Conservation (phyloP, 345 rosid genomes). For the Salix koriyanagi region DNA sequence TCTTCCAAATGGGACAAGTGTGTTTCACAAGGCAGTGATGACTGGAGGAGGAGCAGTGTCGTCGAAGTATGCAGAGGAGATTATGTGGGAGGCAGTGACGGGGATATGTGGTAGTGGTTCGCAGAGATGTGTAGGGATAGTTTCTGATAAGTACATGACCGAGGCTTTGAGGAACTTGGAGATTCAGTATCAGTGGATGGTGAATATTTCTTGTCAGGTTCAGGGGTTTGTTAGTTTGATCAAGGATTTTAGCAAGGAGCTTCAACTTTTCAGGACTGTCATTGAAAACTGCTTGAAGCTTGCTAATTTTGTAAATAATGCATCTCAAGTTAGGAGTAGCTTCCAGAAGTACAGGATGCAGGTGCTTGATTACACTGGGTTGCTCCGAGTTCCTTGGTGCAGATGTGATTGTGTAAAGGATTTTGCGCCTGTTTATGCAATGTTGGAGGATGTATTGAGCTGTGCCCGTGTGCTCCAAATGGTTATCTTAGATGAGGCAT, state of each 20-base stretch:
- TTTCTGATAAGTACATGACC: constrained; percentile 43
- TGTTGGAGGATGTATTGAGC: constrained; percentile 48
- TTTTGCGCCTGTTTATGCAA: constrained; percentile 26
- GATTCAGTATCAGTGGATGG: constrained; percentile 52
- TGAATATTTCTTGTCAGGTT: constrained; percentile 56
- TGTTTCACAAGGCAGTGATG: constrained; percentile 37
- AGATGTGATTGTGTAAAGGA: constrained; percentile 36
- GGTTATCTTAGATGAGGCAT: constrained; percentile 43
- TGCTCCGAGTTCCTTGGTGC: constrained; percentile 40
- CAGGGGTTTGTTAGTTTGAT: constrained; percentile 46
- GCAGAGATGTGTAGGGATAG: constrained; percentile 51
- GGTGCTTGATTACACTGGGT: constrained; percentile 38
- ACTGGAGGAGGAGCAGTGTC: constrained; percentile 34
- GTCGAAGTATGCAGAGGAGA: constrained; percentile 50
- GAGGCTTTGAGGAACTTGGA: constrained; percentile 55
- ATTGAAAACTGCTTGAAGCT: constrained; percentile 44
- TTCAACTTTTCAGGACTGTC: constrained; percentile 38
- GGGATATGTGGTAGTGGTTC: constrained; percentile 34
- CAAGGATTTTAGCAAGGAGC: constrained; percentile 49
- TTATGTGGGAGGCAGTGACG: constrained; percentile 41
- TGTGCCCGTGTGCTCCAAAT: constrained; percentile 40
- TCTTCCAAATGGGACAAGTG: constrained; percentile 47
- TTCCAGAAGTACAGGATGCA: constrained; percentile 40
- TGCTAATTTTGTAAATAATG: constrained; percentile 46
- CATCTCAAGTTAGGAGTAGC: constrained; percentile 39